Base-by-base conservation (phyloP, 352 stramenopile species). In the Pythium oligandrum region DNA sequence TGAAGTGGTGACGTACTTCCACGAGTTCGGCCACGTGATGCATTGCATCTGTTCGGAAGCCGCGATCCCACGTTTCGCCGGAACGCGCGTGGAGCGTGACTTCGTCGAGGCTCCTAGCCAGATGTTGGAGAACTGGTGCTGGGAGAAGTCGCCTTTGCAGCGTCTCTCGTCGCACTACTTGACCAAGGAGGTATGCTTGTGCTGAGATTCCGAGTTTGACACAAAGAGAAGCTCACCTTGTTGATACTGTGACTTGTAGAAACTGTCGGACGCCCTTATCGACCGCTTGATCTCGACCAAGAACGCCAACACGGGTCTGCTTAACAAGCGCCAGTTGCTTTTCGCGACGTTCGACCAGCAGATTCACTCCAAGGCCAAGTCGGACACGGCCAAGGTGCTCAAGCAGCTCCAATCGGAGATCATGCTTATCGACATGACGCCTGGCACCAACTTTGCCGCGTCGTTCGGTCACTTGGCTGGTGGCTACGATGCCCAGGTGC, bases 121-220 rank as follows among this genome's bases (percentile, higher is more conserved):
- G 61, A 95, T 96, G 83, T 76, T 96, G 12, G 88, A 96, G 59
- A 95, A 96, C 68, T 96, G 86, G 86, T 90, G 74, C 59, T 96
- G 88, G 86, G 77, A 95, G 64, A 89, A 91, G 65, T 73, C 78
- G 53, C 75, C 85, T 31, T 58, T 97, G 40, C 71, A 91, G 55
- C 83, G 86, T 56, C 66, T 97, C 26, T 91, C 86, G 32, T 89
- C 86, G 49, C 86, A 97, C 71, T 88, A 93, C 49, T 40, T 77
- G 50, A 93, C 84, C 6, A 77, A 81, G 9, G 68, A 71, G 65
- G 74, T 86, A 48, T 42, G 38, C 38, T 42, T 8, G 7, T 42
- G 38, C 38, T 42, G 38, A 42, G 7, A 12, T 12, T 42, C 17
- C 17, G 17, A 26, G 17, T 26, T 26, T 26, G 17, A 26, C 17